Percentiles rank a stretch among this genome's conserved stretches.
Conservation (phyloP, 1,139 yeast species). For the Citeromyces hawaiiensis region DNA sequence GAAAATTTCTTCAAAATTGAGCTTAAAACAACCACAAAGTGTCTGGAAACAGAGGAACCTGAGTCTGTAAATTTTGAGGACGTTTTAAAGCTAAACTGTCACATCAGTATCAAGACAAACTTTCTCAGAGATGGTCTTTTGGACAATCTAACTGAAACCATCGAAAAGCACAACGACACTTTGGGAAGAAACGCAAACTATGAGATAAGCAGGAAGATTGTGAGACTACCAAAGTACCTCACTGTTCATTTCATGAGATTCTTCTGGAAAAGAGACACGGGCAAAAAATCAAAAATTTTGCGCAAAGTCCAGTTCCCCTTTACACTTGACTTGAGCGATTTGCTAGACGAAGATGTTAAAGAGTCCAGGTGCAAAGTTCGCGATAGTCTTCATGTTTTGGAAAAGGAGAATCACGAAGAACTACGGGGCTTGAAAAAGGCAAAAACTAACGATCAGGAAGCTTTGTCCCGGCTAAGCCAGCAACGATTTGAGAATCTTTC, state of each 20-base stretch:
- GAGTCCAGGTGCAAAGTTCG: constrained; percentile 55
- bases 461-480: constrained; percentile 27
- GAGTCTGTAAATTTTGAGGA: constrained; percentile 34
- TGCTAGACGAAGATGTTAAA: constrained; percentile 66
- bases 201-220: constrained; percentile 54
- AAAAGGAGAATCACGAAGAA: constrained; percentile 63
- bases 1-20: constrained; percentile 52
- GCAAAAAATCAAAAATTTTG: constrained; percentile 82
- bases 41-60: constrained; percentile 48
- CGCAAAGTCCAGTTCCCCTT: constrained; percentile 93
- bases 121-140: constrained; percentile 78
- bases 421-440: constrained; percentile 66
- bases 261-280: constrained; percentile 89
- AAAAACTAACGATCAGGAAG: constrained; percentile 32
- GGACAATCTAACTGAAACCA: constrained; percentile 59
- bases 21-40: constrained; percentile 48
- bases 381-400: constrained; percentile 66
- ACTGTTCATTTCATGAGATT: constrained; percentile 90
- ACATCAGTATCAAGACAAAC: constrained; percentile 75
- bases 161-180: constrained; percentile 65
- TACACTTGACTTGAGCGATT: constrained; percentile 77
- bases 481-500: constrained; percentile 31
- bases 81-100: constrained; percentile 71
- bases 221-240: constrained; percentile 75
- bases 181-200: constrained; percentile 62